Evolutionary conservation across 2,329 filamentous ascomycete genomes (phyloP).

Genomic region (Cryphonectria parasitica): DNA sequence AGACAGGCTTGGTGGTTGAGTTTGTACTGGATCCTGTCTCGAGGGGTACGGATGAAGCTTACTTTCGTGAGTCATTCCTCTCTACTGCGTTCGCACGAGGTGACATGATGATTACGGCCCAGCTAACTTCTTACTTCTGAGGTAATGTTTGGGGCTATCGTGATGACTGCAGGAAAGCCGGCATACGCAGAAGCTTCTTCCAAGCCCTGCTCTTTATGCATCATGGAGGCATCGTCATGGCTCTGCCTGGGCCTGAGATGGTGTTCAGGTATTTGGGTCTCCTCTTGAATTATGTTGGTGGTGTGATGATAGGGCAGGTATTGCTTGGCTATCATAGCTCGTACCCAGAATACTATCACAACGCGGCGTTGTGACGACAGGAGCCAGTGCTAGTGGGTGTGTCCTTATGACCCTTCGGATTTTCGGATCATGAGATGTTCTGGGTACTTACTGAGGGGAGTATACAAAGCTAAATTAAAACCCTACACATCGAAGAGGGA

Average conservation of each 20-base stretch:
- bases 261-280: constrained; percentile 14
- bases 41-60: constrained; percentile 23
- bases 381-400: too few relatives aligned
- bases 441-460: too few relatives aligned
- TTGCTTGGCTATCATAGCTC: constrained; percentile 23
- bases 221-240: constrained; percentile 23
- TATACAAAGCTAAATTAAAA: too few relatives aligned
- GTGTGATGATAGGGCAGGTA: constrained; percentile 19
- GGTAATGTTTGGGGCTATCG: constrained; percentile 27
- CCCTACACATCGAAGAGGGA: too few relatives aligned
- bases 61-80: constrained; percentile 19
- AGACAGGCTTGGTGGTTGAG: constrained; percentile 21
- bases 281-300: constrained; percentile 21
- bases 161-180: constrained; percentile 23
- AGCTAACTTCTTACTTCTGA: background rate
- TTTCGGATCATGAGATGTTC: too few relatives aligned
- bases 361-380: background rate
- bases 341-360: constrained; percentile 23
- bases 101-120: too few relatives aligned
- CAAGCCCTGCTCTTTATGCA: constrained; percentile 26
- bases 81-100: too few relatives aligned
- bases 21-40: constrained; percentile 21
- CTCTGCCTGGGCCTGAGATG: constrained; percentile 16
- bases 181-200: constrained; percentile 20
- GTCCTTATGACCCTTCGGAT: too few relatives aligned